Conservation (phyloP, 2,329 filamentous ascomycete species). For the Fusarium metavorans region DNA sequence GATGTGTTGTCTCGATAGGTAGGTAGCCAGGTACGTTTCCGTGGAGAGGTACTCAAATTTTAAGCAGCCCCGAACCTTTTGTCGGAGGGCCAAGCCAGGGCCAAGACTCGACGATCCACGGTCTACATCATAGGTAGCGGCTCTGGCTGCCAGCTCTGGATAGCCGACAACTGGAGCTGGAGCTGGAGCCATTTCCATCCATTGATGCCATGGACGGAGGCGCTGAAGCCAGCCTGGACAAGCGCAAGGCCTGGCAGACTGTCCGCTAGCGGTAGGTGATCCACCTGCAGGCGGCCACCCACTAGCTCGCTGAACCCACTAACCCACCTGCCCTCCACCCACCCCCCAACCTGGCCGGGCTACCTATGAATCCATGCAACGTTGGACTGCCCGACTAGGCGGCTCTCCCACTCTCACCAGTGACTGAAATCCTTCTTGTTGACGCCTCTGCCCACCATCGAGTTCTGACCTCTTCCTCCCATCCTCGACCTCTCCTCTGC, state of each 20-base stretch:
- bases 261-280: slow-evolving; percentile 39
- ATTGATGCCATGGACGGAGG: neutral
- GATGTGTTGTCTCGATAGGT: neutral
- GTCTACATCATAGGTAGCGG: slow-evolving; percentile 33
- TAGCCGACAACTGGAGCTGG: neutral
- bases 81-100: slow-evolving; percentile 1
- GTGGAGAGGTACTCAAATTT: slow-evolving; percentile 2
- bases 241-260: slow-evolving; percentile 28
- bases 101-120: slow-evolving; percentile 36
- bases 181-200: neutral
- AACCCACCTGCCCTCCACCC: slow-evolving; percentile 28
- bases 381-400: slow-evolving; percentile 42
- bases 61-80: slow-evolving; percentile 15
- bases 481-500: slow-evolving; percentile 13
- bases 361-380: slow-evolving; percentile 40
- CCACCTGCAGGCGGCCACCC: slow-evolving; percentile 46
- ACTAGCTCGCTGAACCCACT: slow-evolving; percentile 39
- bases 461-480: slow-evolving; percentile 19
- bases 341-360: neutral
- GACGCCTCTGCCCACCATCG: slow-evolving; percentile 42
- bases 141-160: slow-evolving; percentile 13
- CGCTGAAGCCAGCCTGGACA: slow-evolving; percentile 16
- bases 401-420: slow-evolving; percentile 25
- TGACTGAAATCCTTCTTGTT: slow-evolving; percentile 41
- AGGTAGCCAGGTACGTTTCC: neutral